Conservation (phyloP, 1,284 basidiomycete species). For the Coniophora puteana region DNA sequence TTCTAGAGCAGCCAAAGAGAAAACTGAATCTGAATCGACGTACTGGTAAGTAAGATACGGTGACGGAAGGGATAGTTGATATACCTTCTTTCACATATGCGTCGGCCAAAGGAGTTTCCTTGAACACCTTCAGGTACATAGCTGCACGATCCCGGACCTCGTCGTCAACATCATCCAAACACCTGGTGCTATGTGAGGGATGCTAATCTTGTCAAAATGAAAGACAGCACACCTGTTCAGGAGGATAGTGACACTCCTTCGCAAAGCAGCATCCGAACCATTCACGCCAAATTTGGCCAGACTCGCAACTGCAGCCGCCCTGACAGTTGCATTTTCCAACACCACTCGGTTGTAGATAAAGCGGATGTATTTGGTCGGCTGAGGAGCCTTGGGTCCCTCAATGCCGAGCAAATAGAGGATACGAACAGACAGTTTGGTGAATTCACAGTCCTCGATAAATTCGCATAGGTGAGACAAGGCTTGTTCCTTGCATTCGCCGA, state of each 20-base stretch:
- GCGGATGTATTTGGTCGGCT: slow-evolving; percentile 98
- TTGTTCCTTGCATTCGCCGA: slow-evolving; percentile 92
- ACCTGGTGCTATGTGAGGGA: slow-evolving; percentile 46
- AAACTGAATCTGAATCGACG: slow-evolving; percentile 73
- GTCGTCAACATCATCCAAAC: slow-evolving; percentile 97
- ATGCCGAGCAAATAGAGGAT: slow-evolving; percentile 94
- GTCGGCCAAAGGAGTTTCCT: slow-evolving; percentile 78
- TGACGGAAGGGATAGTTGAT: background rate
- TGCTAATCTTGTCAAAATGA: slow-evolving; percentile 4
- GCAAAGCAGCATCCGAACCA: slow-evolving; percentile 73
- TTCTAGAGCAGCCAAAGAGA: slow-evolving; percentile 85
- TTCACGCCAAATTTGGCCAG: slow-evolving; percentile 97
- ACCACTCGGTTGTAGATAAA: slow-evolving; percentile 99
- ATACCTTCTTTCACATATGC: slow-evolving; percentile 89
- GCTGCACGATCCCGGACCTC: slow-evolving; percentile 98
- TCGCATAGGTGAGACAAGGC: slow-evolving; percentile 99
- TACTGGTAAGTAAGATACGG: background rate
- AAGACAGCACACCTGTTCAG: slow-evolving; percentile 62
- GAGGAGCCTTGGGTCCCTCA: slow-evolving; percentile 93
- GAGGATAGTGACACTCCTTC: slow-evolving; percentile 85
- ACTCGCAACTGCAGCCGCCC: slow-evolving; percentile 93
- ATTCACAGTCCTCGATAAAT: slow-evolving; percentile 99
- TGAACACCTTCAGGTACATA: slow-evolving; percentile 85
- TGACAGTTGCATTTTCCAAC: slow-evolving; percentile 96
- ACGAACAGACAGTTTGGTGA: slow-evolving; percentile 97